Evolutionary conservation across 2,329 filamentous ascomycete species (phyloP).

Genomic region (Hymenoscyphus infarciens): DNA sequence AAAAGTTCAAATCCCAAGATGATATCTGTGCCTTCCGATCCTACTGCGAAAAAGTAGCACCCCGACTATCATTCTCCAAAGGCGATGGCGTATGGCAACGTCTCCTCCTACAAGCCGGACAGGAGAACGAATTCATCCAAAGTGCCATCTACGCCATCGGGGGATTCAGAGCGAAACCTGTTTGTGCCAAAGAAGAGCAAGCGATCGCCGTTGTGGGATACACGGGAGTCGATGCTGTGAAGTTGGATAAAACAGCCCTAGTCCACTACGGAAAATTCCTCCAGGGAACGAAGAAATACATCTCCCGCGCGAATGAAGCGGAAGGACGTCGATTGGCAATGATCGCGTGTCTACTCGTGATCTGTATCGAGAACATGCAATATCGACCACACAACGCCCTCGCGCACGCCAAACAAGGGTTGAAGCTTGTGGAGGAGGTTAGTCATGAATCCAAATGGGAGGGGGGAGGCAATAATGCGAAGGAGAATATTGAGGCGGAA

Average conservation of each 20-base stretch:
- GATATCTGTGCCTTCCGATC: constrained; percentile 6
- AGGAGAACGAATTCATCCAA: constrained; percentile 37
- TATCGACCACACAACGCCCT: constrained; percentile 18
- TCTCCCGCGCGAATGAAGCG: constrained; percentile 10
- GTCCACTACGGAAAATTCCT: constrained; percentile 24
- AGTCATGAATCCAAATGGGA: not conserved
- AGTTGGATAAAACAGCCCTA: constrained; percentile 11
- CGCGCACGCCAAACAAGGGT: constrained; percentile 17
- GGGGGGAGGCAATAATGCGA: constrained; percentile 4
- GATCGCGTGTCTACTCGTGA: constrained; percentile 26
- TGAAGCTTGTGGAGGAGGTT: constrained; percentile 21
- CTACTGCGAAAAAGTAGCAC: constrained; percentile 12
- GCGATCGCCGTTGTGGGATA: not conserved
- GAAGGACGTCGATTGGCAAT: constrained; percentile 20
- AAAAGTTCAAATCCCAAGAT: constrained; percentile 3
- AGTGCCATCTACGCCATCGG: constrained; percentile 28
- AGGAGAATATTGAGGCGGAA: constrained; percentile 24
- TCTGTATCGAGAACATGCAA: constrained; percentile 29
- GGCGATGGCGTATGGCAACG: constrained; percentile 54
- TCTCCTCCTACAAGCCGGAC: constrained; percentile 57
- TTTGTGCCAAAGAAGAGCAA: not conserved
- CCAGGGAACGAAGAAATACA: constrained; percentile 17
- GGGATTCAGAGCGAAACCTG: constrained; percentile 16
- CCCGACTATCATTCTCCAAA: constrained; percentile 1
- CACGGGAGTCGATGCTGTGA: not conserved